Base-by-base conservation (phyloP, 495 filamentous ascomycete genomes). In the Aspergillus nanangensis region DNA sequence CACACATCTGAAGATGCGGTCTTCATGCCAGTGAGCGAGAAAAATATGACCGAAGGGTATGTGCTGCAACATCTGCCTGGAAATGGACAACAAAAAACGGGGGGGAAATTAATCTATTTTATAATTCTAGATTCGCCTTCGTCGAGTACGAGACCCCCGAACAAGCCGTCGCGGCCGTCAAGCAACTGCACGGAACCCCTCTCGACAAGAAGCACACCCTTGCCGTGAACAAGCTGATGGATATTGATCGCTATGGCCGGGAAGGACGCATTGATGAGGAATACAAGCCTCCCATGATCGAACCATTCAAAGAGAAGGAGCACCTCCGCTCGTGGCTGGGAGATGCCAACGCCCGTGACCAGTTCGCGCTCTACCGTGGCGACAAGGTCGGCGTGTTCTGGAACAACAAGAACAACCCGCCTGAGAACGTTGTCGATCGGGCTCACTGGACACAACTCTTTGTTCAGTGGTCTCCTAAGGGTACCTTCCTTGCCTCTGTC, bases 131-230 rank as follows among this genome's bases (percentile, higher is more conserved):
- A 50, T 94, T 85, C 58, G 92, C 92, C 50, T 96, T 98, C 62
- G 90, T 97, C 42, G 93, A 98, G 67, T 98, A 90, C 66, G 82
- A 91, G 36, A 89, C 88, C n/a, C 75, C 91, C 39, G 89, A 87
- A 60, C 90, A 96, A 69, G 93, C 93, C 13, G 74, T 86, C 25
- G 86, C 86, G 31, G 93, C 92, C 40, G 85, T 89, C 55, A 89
- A 95, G 65, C 76, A 82, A 49, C 82, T 98, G 45, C 82, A 96
- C 60, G 79, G 78, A 49, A 79, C 84, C 14, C 77, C 90, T 19
- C 83, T 97, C 58, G 93, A 98, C 73, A 96, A 88, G 76, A 96
- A 81, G 72, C 90, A 98, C 76, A 95, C 86, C 17, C 80, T 98
- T 49, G 77, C 81, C 50, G 90, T 97, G 58, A 98, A 98, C 80